phyloP scores from a whole-genome alignment of 306 rosid species.

The Inga leiocalycina region DNA sequence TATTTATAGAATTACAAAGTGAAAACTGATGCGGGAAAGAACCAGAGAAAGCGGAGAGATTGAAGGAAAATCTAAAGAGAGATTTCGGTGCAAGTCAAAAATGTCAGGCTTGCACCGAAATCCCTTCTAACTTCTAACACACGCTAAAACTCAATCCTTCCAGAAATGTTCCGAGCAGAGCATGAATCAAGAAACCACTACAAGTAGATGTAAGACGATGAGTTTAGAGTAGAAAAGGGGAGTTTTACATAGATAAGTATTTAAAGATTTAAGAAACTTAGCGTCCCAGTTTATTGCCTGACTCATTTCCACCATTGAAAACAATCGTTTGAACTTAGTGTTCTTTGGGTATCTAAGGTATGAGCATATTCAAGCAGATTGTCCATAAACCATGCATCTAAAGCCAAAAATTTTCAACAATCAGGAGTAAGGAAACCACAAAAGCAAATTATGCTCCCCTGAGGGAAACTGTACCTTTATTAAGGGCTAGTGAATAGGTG shows the following conservation, averaged over 20 bases:
- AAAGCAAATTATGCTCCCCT: background rate
- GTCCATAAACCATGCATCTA: background rate
- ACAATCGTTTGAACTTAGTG: background rate
- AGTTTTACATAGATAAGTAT: too few species aligned
- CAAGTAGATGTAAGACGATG: background rate
- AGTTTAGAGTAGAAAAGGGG: background rate
- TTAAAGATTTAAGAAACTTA: background rate
- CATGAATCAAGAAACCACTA: background rate
- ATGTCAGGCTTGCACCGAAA: too few species aligned
- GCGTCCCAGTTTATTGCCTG: background rate
- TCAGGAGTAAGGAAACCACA: background rate
- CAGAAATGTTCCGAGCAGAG: background rate
- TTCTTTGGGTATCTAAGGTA: background rate
- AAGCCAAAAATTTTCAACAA: background rate
- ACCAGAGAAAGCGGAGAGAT: too few species aligned
- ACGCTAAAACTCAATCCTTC: background rate
- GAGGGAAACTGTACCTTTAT: background rate
- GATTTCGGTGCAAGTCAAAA: too few species aligned
- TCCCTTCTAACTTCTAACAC: too few species aligned
- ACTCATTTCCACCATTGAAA: background rate
- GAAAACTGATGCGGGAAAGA: too few species aligned
- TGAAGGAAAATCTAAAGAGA: too few species aligned
- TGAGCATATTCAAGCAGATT: background rate
- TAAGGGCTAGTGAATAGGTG: background rate
- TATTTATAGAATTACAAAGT: too few species aligned